Percentiles rank a stretch among this genome's conserved stretches.
These are phyloP conservation scores for Coemansia sp. DNA, from an alignment of 192 early-diverging fungal genomes.

Conservation along the genomic window DNA sequence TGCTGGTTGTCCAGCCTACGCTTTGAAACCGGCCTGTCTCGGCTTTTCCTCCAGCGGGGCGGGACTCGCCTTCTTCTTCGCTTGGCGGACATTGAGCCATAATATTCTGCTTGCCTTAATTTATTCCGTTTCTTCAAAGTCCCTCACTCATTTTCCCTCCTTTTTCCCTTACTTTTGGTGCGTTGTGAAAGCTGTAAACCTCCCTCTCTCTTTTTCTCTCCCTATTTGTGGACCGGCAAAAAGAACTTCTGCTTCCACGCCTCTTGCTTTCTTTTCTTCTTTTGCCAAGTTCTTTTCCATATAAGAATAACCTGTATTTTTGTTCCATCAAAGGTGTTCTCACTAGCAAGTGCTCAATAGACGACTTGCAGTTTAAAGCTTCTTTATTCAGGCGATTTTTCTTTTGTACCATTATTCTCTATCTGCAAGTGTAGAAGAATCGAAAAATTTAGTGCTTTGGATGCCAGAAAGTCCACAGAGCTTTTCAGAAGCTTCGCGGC, in stretches of 20 bases:
- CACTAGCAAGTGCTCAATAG: no score
- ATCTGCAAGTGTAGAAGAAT: background rate
- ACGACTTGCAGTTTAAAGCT: no score
- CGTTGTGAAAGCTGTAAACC: no score
- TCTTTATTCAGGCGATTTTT: no score
- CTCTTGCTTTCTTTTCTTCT: conserved; percentile 1
- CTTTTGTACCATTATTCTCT: background rate
- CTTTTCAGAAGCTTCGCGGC: background rate
- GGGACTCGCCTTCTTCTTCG: conserved; percentile 1
- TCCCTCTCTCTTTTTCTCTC: no score
- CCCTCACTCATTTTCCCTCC: background rate
- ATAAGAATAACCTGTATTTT: background rate
- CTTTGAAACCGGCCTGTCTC: conserved; percentile 2
- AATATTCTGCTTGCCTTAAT: no score
- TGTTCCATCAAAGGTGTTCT: no score
- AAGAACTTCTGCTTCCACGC: background rate
- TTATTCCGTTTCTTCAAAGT: no score
- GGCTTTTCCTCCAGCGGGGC: background rate
- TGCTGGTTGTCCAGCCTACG: background rate
- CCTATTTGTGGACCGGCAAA: no score
- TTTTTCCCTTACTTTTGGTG: conserved; percentile 1
- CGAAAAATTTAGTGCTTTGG: background rate
- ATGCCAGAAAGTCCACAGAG: conserved; percentile 4
- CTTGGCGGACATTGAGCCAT: no score
- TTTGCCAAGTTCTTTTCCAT: background rate